Percentiles rank a stretch among this genome's conserved stretches.
Evolutionary conservation across 2,329 filamentous ascomycete species (phyloP).

Genomic region (Fusarium redolens): DNA sequence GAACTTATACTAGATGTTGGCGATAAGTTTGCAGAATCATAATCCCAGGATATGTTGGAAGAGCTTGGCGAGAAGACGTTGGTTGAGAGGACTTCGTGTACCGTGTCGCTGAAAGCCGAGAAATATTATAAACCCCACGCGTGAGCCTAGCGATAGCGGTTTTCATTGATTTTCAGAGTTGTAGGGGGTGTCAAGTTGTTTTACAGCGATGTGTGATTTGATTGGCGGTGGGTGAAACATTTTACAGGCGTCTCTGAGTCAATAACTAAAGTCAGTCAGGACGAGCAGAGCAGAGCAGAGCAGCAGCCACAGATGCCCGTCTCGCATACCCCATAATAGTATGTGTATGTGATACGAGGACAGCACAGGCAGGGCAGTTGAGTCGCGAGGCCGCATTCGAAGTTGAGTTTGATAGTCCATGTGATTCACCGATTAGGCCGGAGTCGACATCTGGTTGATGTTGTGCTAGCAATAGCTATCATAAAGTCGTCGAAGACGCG

Average conservation of each 20-base stretch:
- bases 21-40: neutral
- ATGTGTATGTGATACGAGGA: constrained; percentile 41
- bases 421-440: constrained; percentile 49
- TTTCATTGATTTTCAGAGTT: constrained; percentile 30
- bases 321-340: constrained; percentile 41
- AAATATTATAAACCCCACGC: neutral
- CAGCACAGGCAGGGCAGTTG: constrained; percentile 48
- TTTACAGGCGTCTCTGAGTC: constrained; percentile 49
- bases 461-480: constrained; percentile 52
- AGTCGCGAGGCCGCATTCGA: constrained; percentile 48
- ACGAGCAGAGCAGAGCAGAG: constrained; percentile 35
- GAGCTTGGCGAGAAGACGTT: neutral
- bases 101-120: neutral
- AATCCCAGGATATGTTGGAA: neutral
- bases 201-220: constrained; percentile 47
- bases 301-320: constrained; percentile 35
- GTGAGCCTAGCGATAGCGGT: constrained; percentile 10
- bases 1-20: neutral
- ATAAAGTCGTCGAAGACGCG: constrained; percentile 53
- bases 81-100: neutral
- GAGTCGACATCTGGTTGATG: constrained; percentile 50
- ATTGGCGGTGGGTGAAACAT: constrained; percentile 46
- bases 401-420: constrained; percentile 49
- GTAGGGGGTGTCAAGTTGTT: constrained; percentile 45
- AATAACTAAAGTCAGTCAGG: constrained; percentile 46